Evolutionary conservation across 768 basidiomycete genomes (phyloP), one percentile per base, ranked within the genome.

Genomic region (Favolaschia claudopus): DNA sequence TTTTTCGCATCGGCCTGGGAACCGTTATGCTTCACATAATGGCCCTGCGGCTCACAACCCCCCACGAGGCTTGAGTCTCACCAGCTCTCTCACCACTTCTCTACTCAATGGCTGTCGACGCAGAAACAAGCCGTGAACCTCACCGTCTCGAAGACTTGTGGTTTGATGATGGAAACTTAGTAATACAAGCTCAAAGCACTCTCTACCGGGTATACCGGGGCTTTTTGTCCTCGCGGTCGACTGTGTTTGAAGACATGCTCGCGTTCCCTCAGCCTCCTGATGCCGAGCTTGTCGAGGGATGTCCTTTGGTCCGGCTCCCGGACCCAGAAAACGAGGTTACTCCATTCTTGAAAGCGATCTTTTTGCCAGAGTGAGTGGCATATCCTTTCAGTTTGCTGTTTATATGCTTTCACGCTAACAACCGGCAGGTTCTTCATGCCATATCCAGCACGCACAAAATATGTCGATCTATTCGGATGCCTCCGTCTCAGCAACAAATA

Each of bases 401-500:
- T 22, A 24, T 28, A 4, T 43, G 15, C 20, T 36, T 7, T 27
- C 29, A 7, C 24, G 19, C 17, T 15, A 43, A 8, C 17, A 22
- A 24, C 28, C 8, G 12, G 3, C 51, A 61, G 59, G 33, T 61
- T 47, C 31, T 61, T 61, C 25, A 31, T 36, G n/a, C 24, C 53
- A 36, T 52, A 31, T 14, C 33, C 42, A 14, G 43, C 20, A 27
- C 27, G n/a, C 24, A 29, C 57, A 7, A 43, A 32, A n/a, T 47
- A 42, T 20, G 25, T 34, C 15, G 29, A 43, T 13, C 17, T 61
- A 3, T 31, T 40, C 15, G 59, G 53, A 7, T 36, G 53, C 17
- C 54, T 61, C 19, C 53, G 59, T 17, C 50, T 61, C 19, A 40
- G 53, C 44, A 52, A 43, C 20, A 61, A 61, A 42, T 61, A 61